Evolutionary conservation across 805 yeast genomes (phyloP).

Genomic region (Kuraishia piskuri): DNA sequence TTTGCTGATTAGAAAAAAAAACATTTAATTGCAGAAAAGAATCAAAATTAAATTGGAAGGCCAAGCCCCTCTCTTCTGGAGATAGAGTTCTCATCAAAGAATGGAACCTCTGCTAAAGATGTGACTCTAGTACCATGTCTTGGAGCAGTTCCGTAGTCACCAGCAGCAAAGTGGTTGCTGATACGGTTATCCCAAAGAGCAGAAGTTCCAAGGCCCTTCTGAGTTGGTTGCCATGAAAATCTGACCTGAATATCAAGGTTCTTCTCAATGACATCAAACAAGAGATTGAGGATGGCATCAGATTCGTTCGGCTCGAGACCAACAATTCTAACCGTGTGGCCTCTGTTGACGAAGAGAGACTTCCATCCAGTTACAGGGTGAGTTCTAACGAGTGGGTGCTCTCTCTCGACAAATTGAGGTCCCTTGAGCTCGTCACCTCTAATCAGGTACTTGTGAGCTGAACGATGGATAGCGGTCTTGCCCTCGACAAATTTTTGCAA

Average conservation of each 20-base stretch:
- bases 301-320: slow-evolving; percentile 46
- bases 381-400: slow-evolving; percentile 54
- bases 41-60: slow-evolving; percentile 7
- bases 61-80: slow-evolving; percentile 48
- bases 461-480: slow-evolving; percentile 34
- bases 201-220: slow-evolving; percentile 31
- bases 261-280: slow-evolving; percentile 37
- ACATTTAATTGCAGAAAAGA: background rate
- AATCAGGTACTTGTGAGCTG: slow-evolving; percentile 31
- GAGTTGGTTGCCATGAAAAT: slow-evolving; percentile 38
- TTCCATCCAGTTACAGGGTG: slow-evolving; percentile 63
- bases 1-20: too few species aligned
- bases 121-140: slow-evolving; percentile 50
- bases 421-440: slow-evolving; percentile 36
- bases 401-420: slow-evolving; percentile 43
- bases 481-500: slow-evolving; percentile 44
- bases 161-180: slow-evolving; percentile 34
- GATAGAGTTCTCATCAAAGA: slow-evolving; percentile 38
- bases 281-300: slow-evolving; percentile 35
- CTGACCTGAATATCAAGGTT: slow-evolving; percentile 50
- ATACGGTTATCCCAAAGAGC: slow-evolving; percentile 44
- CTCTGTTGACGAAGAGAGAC: slow-evolving; percentile 43
- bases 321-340: slow-evolving; percentile 40
- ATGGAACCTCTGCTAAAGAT: slow-evolving; percentile 45
- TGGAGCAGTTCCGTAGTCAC: slow-evolving; percentile 32